phyloP scores from a whole-genome alignment of 2,329 filamentous ascomycete species.

The Plenodomus tracheiphilus region DNA sequence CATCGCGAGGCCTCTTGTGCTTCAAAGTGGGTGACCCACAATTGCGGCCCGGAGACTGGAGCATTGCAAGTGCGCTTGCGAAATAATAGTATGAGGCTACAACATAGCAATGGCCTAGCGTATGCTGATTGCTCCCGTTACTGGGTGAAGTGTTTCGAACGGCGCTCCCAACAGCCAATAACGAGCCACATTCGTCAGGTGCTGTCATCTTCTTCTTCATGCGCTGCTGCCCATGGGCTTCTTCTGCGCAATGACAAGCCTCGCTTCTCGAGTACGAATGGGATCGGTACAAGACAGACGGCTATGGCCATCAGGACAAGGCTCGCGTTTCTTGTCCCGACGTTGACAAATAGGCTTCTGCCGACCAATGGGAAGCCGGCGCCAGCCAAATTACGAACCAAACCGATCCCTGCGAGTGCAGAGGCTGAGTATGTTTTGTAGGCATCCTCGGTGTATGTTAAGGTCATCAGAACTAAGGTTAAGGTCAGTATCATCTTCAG shows the following conservation, averaged over 20 bases:
- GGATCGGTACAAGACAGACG: constrained; percentile 35
- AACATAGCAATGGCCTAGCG: too few relatives aligned
- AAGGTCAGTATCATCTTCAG: neutral
- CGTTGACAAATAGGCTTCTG: constrained; percentile 30
- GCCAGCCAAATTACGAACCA: constrained; percentile 45
- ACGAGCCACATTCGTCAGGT: neutral
- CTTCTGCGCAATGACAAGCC: constrained; percentile 40
- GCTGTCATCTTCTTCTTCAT: constrained; percentile 40
- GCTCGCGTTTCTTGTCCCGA: constrained; percentile 38
- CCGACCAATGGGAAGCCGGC: constrained; percentile 40
- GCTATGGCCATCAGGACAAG: constrained; percentile 35
- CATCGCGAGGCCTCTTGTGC: neutral
- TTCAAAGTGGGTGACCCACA: constrained; percentile 2
- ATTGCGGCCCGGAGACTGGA: neutral
- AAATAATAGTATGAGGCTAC: neutral
- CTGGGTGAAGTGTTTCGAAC: neutral
- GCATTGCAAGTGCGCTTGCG: too few relatives aligned
- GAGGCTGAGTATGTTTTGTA: constrained; percentile 51
- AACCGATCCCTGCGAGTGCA: constrained; percentile 47
- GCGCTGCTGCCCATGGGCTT: constrained; percentile 46
- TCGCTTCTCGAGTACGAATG: constrained; percentile 39
- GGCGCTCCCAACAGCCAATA: neutral
- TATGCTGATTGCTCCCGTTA: neutral
- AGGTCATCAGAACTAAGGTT: constrained; percentile 48
- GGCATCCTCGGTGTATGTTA: constrained; percentile 54